Evolutionary conservation across 495 filamentous ascomycete species (phyloP), one percentile per base, ranked within the genome.

Genomic region (Xylaria flabelliformis): DNA sequence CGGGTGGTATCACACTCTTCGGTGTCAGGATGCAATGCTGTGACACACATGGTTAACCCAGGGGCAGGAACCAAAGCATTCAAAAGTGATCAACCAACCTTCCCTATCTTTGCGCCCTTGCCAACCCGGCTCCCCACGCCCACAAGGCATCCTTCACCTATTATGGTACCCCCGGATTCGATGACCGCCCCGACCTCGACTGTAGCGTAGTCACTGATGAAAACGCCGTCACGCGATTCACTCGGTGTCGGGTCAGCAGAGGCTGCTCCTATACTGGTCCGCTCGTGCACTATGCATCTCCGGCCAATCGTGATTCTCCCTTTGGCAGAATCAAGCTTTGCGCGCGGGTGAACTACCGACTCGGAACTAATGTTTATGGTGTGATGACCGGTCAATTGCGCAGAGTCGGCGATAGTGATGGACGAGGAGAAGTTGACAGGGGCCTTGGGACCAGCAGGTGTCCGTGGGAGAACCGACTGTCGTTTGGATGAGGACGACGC

Each of bases 301-400:
- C 90, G 88, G 0, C 92, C 93, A 59, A 97, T 88, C 10, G 84
- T 88, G 42, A 97, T 87, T 26, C 91, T 88, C 0, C 92, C 94
- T 58, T 87, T 83, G 50, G 86, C 83, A 1, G 92, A 89, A 75
- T 91, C 89, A 74, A 97, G 83, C 63, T 87, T 86, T 0, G 89
- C 87, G 69, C 93, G 91, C 1, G 94, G 94, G 81, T 97, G 94
- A 69, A 97, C 83, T n/a, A 97, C 88, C 19, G 88, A 90, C 77
- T 92, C 88, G 44, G 88, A 82, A 71, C 88, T 89, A 74, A 97
- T 88, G 53, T 85, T 88, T 69, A 97, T 91, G 19, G 86, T 86
- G 81, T 94, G 85, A 4, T 86, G 89, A 32, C 94, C 94, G 7
- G 88, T 89, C 70, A 97, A 84, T 10, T 89, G 76, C 8, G 91